phyloP scores from a whole-genome alignment of 345 rosid genomes.

The Leavenworthia alabamica region DNA sequence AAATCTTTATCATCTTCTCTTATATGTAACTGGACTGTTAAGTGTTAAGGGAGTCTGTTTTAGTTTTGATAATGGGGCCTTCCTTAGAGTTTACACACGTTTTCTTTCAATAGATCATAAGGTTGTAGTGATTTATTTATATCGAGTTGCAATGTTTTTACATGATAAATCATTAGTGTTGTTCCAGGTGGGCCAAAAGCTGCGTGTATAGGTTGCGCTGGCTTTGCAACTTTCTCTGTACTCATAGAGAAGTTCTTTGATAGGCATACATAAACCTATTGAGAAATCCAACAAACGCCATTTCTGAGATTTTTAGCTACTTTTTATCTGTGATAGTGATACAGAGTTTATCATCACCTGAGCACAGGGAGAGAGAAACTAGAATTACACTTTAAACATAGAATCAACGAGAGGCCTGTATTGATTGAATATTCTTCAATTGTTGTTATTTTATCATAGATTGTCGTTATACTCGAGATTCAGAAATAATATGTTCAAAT shows the following conservation, averaged over 20 bases:
- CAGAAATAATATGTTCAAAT: neutral
- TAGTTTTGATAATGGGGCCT: neutral
- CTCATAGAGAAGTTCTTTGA: slow-evolving; percentile 88
- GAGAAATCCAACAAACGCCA: slow-evolving; percentile 11
- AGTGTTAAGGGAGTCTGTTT: too few relatives aligned
- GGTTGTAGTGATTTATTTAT: too few relatives aligned
- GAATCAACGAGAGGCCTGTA: slow-evolving; percentile 10
- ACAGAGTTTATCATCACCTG: slow-evolving; percentile 3
- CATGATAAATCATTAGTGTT: neutral
- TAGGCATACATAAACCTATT: slow-evolving; percentile 46
- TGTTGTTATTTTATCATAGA: slow-evolving; percentile 8
- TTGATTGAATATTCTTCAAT: slow-evolving; percentile 14
- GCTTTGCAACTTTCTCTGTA: slow-evolving; percentile 93
- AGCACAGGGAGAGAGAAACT: slow-evolving; percentile 5
- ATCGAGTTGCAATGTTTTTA: neutral
- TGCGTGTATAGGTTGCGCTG: slow-evolving; percentile 85
- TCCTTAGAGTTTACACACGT: neutral
- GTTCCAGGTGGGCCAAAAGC: slow-evolving; percentile 80
- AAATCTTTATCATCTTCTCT: neutral
- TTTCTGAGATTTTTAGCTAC: slow-evolving; percentile 4
- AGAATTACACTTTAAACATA: slow-evolving; percentile 14
- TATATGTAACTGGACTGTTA: neutral
- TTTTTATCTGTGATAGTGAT: slow-evolving; percentile 2
- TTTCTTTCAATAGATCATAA: neutral
- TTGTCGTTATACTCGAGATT: neutral